These are phyloP conservation scores for Leptomonas pyrrhocoris DNA, from an alignment of 208 protist genomes.

Conservation along the genomic window DNA sequence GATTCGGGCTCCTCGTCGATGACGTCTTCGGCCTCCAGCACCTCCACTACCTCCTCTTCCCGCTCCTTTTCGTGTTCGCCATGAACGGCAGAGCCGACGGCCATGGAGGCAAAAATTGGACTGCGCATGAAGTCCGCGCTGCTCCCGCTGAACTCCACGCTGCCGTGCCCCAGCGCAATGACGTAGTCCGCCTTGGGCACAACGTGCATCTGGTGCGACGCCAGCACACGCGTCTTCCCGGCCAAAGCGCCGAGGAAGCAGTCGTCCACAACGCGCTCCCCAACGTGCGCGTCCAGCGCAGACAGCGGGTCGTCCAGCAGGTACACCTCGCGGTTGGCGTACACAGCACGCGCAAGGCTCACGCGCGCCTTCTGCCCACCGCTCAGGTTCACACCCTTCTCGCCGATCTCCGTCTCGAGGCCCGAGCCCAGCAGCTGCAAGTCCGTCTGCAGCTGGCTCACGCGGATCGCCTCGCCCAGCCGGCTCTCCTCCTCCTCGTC, in stretches of 20 bases:
- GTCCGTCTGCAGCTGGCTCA: conserved; percentile 71
- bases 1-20: neutral
- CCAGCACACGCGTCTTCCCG: conserved; percentile 80
- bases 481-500: conserved; percentile 40
- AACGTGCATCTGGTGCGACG: conserved; percentile 93
- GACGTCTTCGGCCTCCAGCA: neutral
- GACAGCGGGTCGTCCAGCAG: conserved; percentile 92
- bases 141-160: conserved; percentile 37
- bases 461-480: conserved; percentile 35
- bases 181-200: conserved; percentile 70
- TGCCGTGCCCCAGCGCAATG: conserved; percentile 64
- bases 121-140: conserved; percentile 33
- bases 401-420: conserved; percentile 44
- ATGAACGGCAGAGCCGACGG: no score
- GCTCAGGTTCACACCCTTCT: conserved; percentile 56
- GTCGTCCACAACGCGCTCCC: conserved; percentile 51
- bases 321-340: no score
- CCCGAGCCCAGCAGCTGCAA: conserved; percentile 48
- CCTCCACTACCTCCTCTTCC: neutral
- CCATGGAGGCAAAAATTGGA: conserved; percentile 41
- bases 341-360: no score
- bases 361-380: no score
- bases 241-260: conserved; percentile 49
- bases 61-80: neutral
- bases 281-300: conserved; percentile 92